A percentile compares a stretch with the other conserved stretches of the same genome.
Conservation (phyloP, 371 early-diverging fungal species). For the Mucor saturninus region DNA sequence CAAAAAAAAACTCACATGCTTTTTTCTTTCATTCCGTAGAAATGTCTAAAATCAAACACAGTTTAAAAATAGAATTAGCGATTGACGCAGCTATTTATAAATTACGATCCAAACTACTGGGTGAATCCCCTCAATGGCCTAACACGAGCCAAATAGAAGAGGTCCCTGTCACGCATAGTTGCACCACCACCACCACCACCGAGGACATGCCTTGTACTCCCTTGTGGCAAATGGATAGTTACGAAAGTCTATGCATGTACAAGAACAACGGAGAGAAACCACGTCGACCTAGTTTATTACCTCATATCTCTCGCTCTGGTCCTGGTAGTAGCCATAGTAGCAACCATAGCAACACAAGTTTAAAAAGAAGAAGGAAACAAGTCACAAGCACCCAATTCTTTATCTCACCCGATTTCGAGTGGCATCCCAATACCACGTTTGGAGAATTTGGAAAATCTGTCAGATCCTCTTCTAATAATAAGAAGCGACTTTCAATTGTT, state of each 20-base stretch:
- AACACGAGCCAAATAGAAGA: background rate
- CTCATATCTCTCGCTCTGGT: slow-evolving; percentile 10
- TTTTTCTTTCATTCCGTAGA: slow-evolving; percentile 43
- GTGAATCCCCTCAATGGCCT: background rate
- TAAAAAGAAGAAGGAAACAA: slow-evolving; percentile 15
- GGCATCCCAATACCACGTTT: background rate
- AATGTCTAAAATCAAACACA: slow-evolving; percentile 78
- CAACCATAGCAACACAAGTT: no score
- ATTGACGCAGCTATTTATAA: slow-evolving; percentile 71
- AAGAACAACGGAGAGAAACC: no score
- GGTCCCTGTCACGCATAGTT: no score
- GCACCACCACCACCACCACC: no score
- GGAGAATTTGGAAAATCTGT: background rate
- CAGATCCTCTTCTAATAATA: background rate
- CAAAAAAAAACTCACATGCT: no score
- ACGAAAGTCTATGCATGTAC: background rate
- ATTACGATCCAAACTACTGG: slow-evolving; percentile 8
- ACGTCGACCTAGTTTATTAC: slow-evolving; percentile 2
- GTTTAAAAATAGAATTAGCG: slow-evolving; percentile 76
- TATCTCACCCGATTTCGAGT: slow-evolving; percentile 5
- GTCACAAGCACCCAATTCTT: slow-evolving; percentile 23
- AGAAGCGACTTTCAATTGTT: background rate
- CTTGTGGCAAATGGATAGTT: slow-evolving; percentile 13
- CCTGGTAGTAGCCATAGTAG: slow-evolving; percentile 13
- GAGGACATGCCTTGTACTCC: slow-evolving; percentile 11